phyloP scores from a whole-genome alignment of 2,329 filamentous ascomycete species.

The Aspergillus sp. region DNA sequence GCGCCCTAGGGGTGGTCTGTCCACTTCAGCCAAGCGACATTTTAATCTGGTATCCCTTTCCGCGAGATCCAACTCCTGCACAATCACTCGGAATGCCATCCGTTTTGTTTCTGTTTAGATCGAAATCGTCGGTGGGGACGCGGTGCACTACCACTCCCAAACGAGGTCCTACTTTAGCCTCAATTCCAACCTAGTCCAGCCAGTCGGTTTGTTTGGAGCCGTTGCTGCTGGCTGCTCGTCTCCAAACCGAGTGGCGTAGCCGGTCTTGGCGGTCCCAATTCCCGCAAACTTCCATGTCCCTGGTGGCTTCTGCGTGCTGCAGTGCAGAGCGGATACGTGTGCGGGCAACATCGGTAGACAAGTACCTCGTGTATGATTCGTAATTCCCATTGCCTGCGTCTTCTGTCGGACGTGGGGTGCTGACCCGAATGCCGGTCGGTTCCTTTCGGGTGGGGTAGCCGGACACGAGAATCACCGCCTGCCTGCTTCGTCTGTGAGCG shows the following conservation, averaged over 20 bases:
- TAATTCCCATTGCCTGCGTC: background rate
- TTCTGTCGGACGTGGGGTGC: background rate
- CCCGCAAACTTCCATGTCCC: constrained; percentile 17
- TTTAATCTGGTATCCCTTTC: constrained; percentile 21
- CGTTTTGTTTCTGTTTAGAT: constrained; percentile 7
- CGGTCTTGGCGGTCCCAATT: constrained; percentile 18
- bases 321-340: background rate
- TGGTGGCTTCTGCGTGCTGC: background rate
- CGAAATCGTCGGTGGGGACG: constrained; percentile 19
- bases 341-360: background rate
- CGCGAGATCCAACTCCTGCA: constrained; percentile 14
- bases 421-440: background rate
- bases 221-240: constrained; percentile 16
- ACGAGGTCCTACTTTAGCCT: constrained; percentile 20
- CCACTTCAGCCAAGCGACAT: constrained; percentile 26
- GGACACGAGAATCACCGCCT: background rate
- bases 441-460: background rate
- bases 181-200: constrained; percentile 18
- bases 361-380: background rate
- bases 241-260: constrained; percentile 24
- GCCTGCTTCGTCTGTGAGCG: background rate
- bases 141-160: constrained; percentile 19
- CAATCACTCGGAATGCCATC: constrained; percentile 16
- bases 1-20: constrained; percentile 20
- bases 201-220: constrained; percentile 22